Evolutionary conservation across 352 stramenopile genomes (phyloP).

Genomic region (Plasmopara halstedii): DNA sequence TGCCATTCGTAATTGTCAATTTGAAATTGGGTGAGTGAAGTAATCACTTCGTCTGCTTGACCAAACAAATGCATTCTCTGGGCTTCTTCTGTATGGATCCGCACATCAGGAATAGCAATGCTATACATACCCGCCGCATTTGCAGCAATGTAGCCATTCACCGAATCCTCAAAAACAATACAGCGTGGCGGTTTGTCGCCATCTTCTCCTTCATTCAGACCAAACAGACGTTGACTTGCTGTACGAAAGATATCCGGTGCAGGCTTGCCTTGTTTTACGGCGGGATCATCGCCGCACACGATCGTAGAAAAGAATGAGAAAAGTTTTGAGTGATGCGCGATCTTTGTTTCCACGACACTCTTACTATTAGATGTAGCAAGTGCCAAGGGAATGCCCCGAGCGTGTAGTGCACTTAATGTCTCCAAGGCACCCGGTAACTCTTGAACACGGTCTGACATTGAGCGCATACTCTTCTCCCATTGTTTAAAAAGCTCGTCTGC

Average conservation of each 20-base stretch:
- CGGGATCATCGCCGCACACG: conserved; percentile 68
- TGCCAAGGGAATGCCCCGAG: conserved; percentile 47
- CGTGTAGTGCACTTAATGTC: conserved; percentile 38
- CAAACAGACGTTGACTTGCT: conserved; percentile 47
- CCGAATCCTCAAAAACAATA: conserved; percentile 75
- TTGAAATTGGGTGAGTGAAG: conserved; percentile 53
- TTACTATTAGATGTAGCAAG: conserved; percentile 66
- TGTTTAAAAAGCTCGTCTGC: conserved; percentile 50
- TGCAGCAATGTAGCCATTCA: conserved; percentile 52
- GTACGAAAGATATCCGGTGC: conserved; percentile 76
- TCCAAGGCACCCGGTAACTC: conserved; percentile 49
- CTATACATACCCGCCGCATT: conserved; percentile 62
- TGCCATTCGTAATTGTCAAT: conserved; percentile 47
- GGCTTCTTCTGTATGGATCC: conserved; percentile 43
- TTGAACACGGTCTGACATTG: conserved; percentile 44
- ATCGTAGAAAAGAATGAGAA: conserved; percentile 72
- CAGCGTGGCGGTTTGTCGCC: conserved; percentile 30
- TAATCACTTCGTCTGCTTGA: conserved; percentile 54
- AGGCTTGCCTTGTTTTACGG: conserved; percentile 61
- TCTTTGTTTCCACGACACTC: conserved; percentile 59
- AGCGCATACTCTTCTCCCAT: conserved; percentile 52
- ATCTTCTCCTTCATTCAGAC: conserved; percentile 23
- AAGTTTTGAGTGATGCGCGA: conserved; percentile 52
- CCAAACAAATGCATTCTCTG: conserved; percentile 43
- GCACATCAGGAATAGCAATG: conserved; percentile 60